Evolutionary conservation across 345 rosid genomes (phyloP).

Genomic region (Gossypium mustelinum): DNA sequence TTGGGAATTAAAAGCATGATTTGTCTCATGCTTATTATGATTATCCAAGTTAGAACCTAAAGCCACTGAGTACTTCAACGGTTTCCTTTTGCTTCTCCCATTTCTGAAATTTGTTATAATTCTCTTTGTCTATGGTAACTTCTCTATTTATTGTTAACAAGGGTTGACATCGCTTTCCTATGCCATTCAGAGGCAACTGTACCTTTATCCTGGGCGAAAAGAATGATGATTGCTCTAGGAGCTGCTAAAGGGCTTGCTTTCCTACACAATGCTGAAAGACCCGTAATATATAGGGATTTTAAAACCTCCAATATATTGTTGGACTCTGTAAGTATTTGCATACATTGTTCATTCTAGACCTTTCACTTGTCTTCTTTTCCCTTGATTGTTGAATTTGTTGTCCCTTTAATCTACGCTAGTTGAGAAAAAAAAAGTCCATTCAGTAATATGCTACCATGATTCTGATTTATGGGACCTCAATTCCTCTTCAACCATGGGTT

Average conservation of each 20-base stretch:
- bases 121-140: not conserved
- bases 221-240: conserved; percentile 98
- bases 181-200: conserved; percentile 61
- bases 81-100: not conserved
- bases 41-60: not conserved
- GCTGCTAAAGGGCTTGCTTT: conserved; percentile 98
- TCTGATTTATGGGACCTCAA: conserved; percentile 42
- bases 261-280: conserved; percentile 94
- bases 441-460: conserved; percentile 79
- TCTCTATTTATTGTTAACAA: conserved; percentile 19
- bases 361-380: conserved; percentile 10
- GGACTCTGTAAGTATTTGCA: conserved; percentile 62
- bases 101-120: not conserved
- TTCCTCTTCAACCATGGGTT: conserved; percentile 15
- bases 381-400: conserved; percentile 2
- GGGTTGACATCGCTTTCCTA: conserved; percentile 28
- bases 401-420: conserved; percentile 10
- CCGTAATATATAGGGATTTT: conserved; percentile 92
- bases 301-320: conserved; percentile 92
- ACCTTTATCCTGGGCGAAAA: conserved; percentile 77
- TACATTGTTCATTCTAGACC: not conserved
- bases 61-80: not conserved
- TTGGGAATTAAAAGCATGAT: not conserved
- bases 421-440: conserved; percentile 3
- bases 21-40: not conserved